phyloP scores from a whole-genome alignment of 768 basidiomycete genomes.

The Lactarius deliciosus region DNA sequence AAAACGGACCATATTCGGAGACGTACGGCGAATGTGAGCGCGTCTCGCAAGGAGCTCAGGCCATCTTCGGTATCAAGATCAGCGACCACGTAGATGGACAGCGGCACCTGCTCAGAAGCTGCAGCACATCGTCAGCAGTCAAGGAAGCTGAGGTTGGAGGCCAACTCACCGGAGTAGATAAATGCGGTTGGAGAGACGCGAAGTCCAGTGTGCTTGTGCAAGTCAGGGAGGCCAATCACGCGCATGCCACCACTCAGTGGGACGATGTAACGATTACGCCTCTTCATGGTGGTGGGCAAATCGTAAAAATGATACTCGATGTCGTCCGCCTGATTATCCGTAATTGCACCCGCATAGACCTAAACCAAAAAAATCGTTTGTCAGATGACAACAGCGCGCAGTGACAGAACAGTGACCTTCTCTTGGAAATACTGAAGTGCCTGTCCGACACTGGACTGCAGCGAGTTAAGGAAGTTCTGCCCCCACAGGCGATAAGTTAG shows the following conservation, averaged over 20 bases:
- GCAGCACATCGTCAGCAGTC: slow-evolving; percentile 31
- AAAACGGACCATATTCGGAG: neutral
- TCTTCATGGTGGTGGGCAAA: slow-evolving; percentile 64
- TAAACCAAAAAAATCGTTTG: slow-evolving; percentile 10
- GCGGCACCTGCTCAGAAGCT: slow-evolving; percentile 35
- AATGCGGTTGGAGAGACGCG: slow-evolving; percentile 46
- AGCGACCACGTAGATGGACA: slow-evolving; percentile 66
- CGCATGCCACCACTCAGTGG: slow-evolving; percentile 49
- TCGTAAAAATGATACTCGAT: slow-evolving; percentile 87
- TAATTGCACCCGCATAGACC: slow-evolving; percentile 59
- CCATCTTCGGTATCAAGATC: slow-evolving; percentile 73
- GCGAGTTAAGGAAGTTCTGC: slow-evolving; percentile 62
- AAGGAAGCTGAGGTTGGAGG: slow-evolving; percentile 1
- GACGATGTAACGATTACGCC: slow-evolving; percentile 77
- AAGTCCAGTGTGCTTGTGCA: slow-evolving; percentile 51
- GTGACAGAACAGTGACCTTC: slow-evolving; percentile 40
- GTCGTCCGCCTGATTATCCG: slow-evolving; percentile 49
- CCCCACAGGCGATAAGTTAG: neutral
- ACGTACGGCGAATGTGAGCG: slow-evolving; percentile 63
- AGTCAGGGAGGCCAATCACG: slow-evolving; percentile 54
- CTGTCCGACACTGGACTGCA: slow-evolving; percentile 57
- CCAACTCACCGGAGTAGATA: slow-evolving; percentile 59
- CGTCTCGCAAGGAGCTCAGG: slow-evolving; percentile 57
- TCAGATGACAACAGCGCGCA: slow-evolving; percentile 10
- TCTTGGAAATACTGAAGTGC: slow-evolving; percentile 74